These are phyloP conservation scores for Pythium coloratum DNA, from an alignment of 352 stramenopile species.

Conservation along the genomic window DNA sequence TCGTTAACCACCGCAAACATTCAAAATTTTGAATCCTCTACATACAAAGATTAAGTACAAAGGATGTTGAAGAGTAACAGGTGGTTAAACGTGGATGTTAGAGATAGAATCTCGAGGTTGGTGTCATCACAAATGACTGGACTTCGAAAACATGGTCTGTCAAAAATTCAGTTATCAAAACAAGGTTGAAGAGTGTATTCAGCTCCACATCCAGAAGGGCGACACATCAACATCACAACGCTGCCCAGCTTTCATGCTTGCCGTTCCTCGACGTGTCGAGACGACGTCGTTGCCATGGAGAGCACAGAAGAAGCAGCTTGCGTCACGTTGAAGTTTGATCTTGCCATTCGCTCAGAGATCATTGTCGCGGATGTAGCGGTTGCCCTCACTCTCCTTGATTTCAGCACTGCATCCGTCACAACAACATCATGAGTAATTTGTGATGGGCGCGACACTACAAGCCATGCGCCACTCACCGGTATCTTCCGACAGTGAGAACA, in stretches of 20 bases:
- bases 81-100: constrained; percentile 17
- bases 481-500: constrained; percentile 79
- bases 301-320: neutral
- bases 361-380: constrained; percentile 86
- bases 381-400: constrained; percentile 89
- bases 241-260: neutral
- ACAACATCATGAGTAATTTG: constrained; percentile 6
- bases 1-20: constrained; percentile 25
- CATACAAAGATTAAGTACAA: constrained; percentile 23
- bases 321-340: constrained; percentile 12
- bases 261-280: constrained; percentile 2
- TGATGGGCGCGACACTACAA: neutral
- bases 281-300: constrained; percentile 8
- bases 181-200: constrained; percentile 1
- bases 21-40: constrained; percentile 28
- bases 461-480: constrained; percentile 46
- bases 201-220: neutral
- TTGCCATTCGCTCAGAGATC: constrained; percentile 50
- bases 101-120: constrained; percentile 7
- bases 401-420: constrained; percentile 49
- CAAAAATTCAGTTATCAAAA: constrained; percentile 1
- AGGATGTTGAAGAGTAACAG: constrained; percentile 14
- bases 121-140: constrained; percentile 2
- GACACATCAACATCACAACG: neutral
- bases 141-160: constrained; percentile 10